Percentiles rank a stretch among this genome's conserved stretches.
These are phyloP conservation scores for Sporothrix humicola DNA, from an alignment of 2,329 filamentous ascomycete genomes.

Conservation along the genomic window DNA sequence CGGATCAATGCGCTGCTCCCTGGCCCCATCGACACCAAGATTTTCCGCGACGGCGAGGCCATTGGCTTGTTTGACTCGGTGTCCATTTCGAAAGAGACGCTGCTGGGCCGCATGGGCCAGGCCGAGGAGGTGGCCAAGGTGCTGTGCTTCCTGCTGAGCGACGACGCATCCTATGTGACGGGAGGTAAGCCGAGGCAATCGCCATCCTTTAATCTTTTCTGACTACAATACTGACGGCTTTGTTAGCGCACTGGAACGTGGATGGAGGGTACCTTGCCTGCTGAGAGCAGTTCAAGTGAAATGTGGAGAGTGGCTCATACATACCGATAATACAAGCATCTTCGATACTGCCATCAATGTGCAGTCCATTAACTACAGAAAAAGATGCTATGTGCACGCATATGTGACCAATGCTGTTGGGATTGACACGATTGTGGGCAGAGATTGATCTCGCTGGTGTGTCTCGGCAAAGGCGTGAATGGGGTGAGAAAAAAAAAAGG, in stretches of 20 bases:
- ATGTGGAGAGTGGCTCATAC: no score
- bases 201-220: no score
- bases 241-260: neutral
- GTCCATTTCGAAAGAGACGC: neutral
- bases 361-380: no score
- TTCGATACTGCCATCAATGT: no score
- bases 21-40: slow-evolving; percentile 22
- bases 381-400: no score
- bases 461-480: no score
- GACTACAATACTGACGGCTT: no score
- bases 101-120: slow-evolving; percentile 14
- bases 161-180: slow-evolving; percentile 25
- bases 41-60: slow-evolving; percentile 15
- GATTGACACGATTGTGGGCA: no score
- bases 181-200: neutral
- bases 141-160: slow-evolving; percentile 24
- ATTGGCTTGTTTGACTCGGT: slow-evolving; percentile 1
- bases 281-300: neutral
- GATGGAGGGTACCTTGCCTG: neutral
- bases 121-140: slow-evolving; percentile 26
- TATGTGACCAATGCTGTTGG: no score
- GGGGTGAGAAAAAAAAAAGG: no score
- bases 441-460: no score
- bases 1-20: slow-evolving; percentile 31
- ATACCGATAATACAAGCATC: no score